Evolutionary conservation across 768 basidiomycete species (phyloP).

Genomic region (Porphyrellus cyaneotinctus): DNA sequence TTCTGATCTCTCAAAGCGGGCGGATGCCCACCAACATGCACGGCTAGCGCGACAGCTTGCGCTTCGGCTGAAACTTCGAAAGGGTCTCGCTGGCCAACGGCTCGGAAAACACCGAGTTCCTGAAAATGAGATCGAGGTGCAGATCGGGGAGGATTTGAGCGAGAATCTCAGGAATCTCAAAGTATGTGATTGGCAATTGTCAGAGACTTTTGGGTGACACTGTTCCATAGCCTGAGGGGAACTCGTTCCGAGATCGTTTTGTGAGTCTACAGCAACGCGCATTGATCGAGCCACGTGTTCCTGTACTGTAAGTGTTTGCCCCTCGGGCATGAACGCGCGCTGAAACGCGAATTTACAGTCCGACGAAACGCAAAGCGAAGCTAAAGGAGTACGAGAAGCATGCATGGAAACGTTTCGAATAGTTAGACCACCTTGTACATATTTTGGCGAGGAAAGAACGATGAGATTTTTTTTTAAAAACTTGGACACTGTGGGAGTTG

Average conservation of each 20-base stretch:
- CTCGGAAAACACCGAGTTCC: conserved; percentile 79
- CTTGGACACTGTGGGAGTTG: conserved; percentile 40
- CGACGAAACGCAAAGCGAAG: conserved; percentile 37
- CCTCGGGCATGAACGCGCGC: not conserved
- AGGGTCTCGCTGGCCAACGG: conserved; percentile 67
- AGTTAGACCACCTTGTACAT: conserved; percentile 1
- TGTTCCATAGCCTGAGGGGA: conserved; percentile 78
- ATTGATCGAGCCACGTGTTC: conserved; percentile 81
- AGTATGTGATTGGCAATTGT: conserved; percentile 40
- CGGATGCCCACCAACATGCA: conserved; percentile 37
- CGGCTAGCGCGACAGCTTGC: conserved; percentile 38
- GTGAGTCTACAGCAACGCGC: conserved; percentile 84
- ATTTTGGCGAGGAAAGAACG: too few relatives aligned
- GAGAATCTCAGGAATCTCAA: conserved; percentile 82
- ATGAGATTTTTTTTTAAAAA: too few relatives aligned
- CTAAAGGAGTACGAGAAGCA: conserved; percentile 73
- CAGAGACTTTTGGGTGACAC: too few relatives aligned
- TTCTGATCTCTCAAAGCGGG: conserved; percentile 34
- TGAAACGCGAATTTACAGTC: conserved; percentile 12
- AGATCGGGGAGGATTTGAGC: conserved; percentile 84
- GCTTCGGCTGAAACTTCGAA: conserved; percentile 47
- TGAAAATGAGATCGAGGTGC: conserved; percentile 69
- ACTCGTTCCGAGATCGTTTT: conserved; percentile 87
- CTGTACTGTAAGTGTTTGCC: conserved; percentile 48
- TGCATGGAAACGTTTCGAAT: conserved; percentile 72